Conservation (phyloP, 345 rosid species). For the Acer negundo region DNA sequence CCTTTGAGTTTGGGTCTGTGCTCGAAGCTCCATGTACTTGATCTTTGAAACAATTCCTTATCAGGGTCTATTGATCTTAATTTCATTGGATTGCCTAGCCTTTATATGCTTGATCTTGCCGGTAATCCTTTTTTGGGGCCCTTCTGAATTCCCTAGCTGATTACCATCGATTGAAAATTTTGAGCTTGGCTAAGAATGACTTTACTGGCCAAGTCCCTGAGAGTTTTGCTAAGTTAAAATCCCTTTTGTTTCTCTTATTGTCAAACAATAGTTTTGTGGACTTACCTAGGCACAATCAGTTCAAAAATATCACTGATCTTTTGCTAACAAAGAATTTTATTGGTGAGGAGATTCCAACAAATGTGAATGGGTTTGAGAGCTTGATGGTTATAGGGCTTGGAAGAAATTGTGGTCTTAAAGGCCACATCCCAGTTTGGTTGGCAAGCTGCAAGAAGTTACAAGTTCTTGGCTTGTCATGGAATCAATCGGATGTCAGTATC, state of each 20-base stretch:
- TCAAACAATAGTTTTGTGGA: conserved; percentile 77
- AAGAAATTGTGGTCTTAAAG: conserved; percentile 84
- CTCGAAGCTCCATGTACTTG: conserved; percentile 63
- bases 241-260: conserved; percentile 64
- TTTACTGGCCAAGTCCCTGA: conserved; percentile 60
- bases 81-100: conserved; percentile 59
- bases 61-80: conserved; percentile 63
- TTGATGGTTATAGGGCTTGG: conserved; percentile 69
- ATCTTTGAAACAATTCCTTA: conserved; percentile 82
- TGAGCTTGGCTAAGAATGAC: conserved; percentile 82
- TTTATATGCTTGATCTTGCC: conserved; percentile 72
- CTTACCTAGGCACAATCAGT: conserved; percentile 60
- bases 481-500: conserved; percentile 59
- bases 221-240: conserved; percentile 56
- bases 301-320: conserved; percentile 75
- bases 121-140: conserved; percentile 60
- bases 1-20: conserved; percentile 71
- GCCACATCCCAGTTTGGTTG: conserved; percentile 77
- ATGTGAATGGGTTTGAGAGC: conserved; percentile 58
- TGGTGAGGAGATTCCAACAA: conserved; percentile 66
- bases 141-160: conserved; percentile 76
- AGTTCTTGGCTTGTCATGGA: conserved; percentile 96
- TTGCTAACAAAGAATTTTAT: conserved; percentile 78
- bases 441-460: conserved; percentile 63
- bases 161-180: conserved; percentile 58